Evolutionary conservation across 2,329 filamentous ascomycete species (phyloP).

Genomic region (Exophiala aquamarina): DNA sequence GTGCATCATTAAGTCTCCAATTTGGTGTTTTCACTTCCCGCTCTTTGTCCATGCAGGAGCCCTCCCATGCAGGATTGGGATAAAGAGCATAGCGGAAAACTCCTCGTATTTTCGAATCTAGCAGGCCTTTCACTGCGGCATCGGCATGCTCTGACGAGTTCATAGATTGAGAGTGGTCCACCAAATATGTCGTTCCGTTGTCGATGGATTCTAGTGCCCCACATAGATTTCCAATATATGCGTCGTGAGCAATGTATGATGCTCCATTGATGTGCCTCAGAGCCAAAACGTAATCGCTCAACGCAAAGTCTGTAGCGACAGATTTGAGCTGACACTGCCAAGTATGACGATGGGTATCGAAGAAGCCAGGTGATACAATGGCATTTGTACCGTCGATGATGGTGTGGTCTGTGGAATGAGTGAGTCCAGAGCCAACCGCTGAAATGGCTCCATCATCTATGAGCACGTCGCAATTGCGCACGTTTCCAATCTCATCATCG

Average conservation of each 20-base stretch:
- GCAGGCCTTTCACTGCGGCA: slow-evolving; percentile 8
- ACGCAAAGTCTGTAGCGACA: slow-evolving; percentile 38
- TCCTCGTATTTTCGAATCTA: slow-evolving; percentile 9
- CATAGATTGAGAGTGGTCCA: slow-evolving; percentile 15
- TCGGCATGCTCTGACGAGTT: slow-evolving; percentile 23
- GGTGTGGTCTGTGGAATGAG: slow-evolving; percentile 7
- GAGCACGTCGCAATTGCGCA: slow-evolving; percentile 12
- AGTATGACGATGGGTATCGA: slow-evolving; percentile 38
- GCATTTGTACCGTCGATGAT: slow-evolving; percentile 43
- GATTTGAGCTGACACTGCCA: slow-evolving; percentile 45
- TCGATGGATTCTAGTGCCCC: slow-evolving; percentile 12
- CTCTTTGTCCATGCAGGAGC: slow-evolving; percentile 6
- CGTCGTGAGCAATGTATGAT: slow-evolving; percentile 4
- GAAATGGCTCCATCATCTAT: slow-evolving; percentile 14
- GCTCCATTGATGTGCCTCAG: slow-evolving; percentile 11
- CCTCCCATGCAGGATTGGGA: slow-evolving; percentile 9
- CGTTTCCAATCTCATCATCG: slow-evolving; percentile 10
- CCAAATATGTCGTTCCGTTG: slow-evolving; percentile 8
- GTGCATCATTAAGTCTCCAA: slow-evolving; percentile 12
- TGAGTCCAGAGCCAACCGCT: slow-evolving; percentile 10
- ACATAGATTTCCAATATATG: slow-evolving; percentile 12
- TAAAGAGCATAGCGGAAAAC: slow-evolving; percentile 12
- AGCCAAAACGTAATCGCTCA: slow-evolving; percentile 40
- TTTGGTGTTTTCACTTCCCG: slow-evolving; percentile 11
- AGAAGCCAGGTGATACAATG: slow-evolving; percentile 33